Evolutionary conservation across 2,329 filamentous ascomycete genomes (phyloP).

Genomic region (Atkinsonella hypoxylon): DNA sequence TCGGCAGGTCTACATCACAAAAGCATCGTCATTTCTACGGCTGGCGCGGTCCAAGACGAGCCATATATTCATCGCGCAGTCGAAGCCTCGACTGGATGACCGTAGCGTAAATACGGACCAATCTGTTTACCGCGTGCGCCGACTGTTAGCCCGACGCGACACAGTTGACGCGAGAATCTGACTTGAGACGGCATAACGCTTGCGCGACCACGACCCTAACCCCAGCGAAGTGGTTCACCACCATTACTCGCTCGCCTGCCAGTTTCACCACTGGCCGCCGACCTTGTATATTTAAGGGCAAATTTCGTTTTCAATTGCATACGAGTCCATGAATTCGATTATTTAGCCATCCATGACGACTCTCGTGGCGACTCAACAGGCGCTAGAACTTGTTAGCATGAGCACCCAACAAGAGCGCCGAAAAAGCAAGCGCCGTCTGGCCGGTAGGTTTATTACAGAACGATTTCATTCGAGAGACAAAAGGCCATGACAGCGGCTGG

Average conservation of each 20-base stretch:
- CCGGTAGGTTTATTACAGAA: conserved; percentile 34
- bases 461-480: background rate
- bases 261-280: background rate
- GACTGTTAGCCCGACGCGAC: conserved; percentile 6
- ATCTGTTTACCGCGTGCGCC: conserved; percentile 1
- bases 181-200: background rate
- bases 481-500: background rate
- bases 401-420: conserved; percentile 50
- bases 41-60: background rate
- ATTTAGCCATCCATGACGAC: conserved; percentile 55
- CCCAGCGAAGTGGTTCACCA: conserved; percentile 7
- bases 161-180: conserved; percentile 6
- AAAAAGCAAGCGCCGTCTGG: conserved; percentile 48
- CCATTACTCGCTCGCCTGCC: background rate
- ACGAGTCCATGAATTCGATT: conserved; percentile 7
- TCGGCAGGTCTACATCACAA: conserved; percentile 7
- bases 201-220: conserved; percentile 4
- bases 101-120: conserved; percentile 1
- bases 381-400: conserved; percentile 59
- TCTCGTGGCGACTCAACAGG: conserved; percentile 50
- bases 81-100: background rate
- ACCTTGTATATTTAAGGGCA: background rate
- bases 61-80: background rate
- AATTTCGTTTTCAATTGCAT: background rate
- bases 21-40: conserved; percentile 5